Percentiles rank a stretch among this genome's conserved stretches.
Evolutionary conservation across 1,284 basidiomycete genomes (phyloP).

Genomic region (Puccinia polysora): DNA sequence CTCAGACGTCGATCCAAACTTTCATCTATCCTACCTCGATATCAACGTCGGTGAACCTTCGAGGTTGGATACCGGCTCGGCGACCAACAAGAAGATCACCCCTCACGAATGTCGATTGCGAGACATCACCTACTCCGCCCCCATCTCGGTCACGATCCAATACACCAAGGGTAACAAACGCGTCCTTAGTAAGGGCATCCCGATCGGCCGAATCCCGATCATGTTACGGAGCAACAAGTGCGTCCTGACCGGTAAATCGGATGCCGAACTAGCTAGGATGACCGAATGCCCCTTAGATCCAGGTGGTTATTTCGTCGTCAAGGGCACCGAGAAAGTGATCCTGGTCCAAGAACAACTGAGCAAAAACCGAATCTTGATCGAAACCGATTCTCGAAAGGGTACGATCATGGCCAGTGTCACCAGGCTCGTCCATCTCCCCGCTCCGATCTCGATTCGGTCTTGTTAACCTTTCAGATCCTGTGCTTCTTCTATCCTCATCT

Average conservation of each 20-base stretch:
- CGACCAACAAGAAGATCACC: constrained; percentile 77
- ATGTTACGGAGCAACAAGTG: constrained; percentile 96
- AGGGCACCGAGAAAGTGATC: constrained; percentile 99
- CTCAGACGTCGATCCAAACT: constrained; percentile 93
- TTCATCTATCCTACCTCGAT: constrained; percentile 95
- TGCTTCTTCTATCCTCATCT: background rate
- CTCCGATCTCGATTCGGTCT: too few relatives aligned
- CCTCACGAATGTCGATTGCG: constrained; percentile 96
- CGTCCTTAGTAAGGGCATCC: constrained; percentile 74
- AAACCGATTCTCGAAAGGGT: constrained; percentile 77
- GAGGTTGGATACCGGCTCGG: constrained; percentile 70
- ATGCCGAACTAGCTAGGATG: constrained; percentile 81
- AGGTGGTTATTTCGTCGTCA: constrained; percentile 98
- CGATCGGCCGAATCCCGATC: constrained; percentile 88
- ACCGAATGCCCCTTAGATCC: constrained; percentile 96
- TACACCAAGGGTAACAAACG: constrained; percentile 90
- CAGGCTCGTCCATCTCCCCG: constrained; percentile 70
- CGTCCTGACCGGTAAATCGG: constrained; percentile 71
- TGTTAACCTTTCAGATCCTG: background rate
- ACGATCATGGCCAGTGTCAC: constrained; percentile 95
- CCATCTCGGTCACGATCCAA: constrained; percentile 89
- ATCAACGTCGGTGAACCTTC: constrained; percentile 88
- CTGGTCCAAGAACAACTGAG: constrained; percentile 97
- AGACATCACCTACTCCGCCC: constrained; percentile 91
- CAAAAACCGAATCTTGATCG: constrained; percentile 99